phyloP scores from a whole-genome alignment of 306 rosid genomes.

The Luffa aegyptiaca region DNA sequence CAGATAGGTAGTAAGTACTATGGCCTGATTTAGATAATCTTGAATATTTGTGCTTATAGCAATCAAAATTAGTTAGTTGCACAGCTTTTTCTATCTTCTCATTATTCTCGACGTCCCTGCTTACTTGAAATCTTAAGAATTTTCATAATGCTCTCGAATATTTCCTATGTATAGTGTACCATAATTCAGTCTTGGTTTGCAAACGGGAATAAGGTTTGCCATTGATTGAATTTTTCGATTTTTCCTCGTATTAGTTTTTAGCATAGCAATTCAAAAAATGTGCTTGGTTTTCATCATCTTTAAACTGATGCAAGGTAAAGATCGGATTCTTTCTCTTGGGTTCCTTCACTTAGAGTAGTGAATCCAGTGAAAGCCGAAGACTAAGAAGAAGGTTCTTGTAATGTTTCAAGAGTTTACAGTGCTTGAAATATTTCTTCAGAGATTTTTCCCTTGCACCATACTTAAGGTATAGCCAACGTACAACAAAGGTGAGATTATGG shows the following conservation, averaged over 20 bases:
- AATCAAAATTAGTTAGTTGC: not conserved
- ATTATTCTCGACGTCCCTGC: not conserved
- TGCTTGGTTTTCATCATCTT: not conserved
- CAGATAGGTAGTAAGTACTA: not conserved
- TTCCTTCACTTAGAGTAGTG: too few relatives aligned
- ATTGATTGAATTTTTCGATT: not conserved
- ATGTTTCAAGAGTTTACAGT: not conserved
- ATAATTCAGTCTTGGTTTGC: not conserved
- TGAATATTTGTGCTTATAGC: not conserved
- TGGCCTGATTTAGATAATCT: not conserved
- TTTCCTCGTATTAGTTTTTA: not conserved
- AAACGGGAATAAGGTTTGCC: not conserved
- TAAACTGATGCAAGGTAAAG: not conserved
- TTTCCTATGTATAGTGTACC: not conserved
- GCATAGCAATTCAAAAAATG: too few relatives aligned
- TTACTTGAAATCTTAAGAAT: not conserved
- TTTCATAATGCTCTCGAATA: not conserved
- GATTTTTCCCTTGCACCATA: not conserved
- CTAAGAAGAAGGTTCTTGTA: not conserved
- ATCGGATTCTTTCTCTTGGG: too few relatives aligned
- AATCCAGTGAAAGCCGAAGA: too few relatives aligned
- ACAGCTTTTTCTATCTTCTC: not conserved
- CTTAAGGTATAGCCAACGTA: not conserved
- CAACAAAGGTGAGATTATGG: not conserved
- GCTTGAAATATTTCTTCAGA: not conserved